Percentiles rank a stretch among this genome's conserved stretches.
phyloP scores from a whole-genome alignment of 305 asterid genomes.

The Fraxinus paxiana region DNA sequence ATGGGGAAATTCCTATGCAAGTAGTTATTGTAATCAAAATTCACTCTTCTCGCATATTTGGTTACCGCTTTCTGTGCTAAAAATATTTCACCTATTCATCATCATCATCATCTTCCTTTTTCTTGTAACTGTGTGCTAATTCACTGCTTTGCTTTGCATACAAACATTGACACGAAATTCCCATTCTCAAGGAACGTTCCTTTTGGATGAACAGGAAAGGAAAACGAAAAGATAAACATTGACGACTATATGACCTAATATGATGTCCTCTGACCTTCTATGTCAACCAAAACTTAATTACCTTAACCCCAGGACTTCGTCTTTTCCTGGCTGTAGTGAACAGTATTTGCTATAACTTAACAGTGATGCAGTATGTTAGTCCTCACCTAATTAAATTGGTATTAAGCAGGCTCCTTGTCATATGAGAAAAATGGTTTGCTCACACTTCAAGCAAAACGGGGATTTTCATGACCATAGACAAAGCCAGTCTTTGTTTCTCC shows the following conservation, averaged over 20 bases:
- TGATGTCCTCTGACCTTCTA: not conserved
- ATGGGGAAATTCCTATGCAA: not conserved
- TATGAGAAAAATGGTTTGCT: not conserved
- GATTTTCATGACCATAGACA: slow-evolving; percentile 1
- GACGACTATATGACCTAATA: not conserved
- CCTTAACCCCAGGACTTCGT: not conserved
- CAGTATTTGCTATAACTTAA: too few relatives aligned
- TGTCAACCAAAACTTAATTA: not conserved
- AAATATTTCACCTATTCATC: not conserved
- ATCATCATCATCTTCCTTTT: not conserved
- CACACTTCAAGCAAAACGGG: not conserved
- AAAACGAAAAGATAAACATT: not conserved
- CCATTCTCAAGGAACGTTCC: not conserved
- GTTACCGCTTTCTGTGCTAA: not conserved
- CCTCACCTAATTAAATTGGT: not conserved
- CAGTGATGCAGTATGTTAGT: too few relatives aligned
- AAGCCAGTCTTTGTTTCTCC: slow-evolving; percentile 4
- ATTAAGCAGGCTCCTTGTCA: not conserved
- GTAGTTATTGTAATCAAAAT: not conserved
- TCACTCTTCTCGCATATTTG: not conserved
- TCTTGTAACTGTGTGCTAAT: not conserved
- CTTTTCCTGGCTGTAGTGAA: not conserved
- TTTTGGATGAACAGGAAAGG: not conserved
- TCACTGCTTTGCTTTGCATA: not conserved
- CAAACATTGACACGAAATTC: not conserved